Evolutionary conservation across 495 filamentous ascomycete genomes (phyloP).

Genomic region (Hypoxylon fuscum): DNA sequence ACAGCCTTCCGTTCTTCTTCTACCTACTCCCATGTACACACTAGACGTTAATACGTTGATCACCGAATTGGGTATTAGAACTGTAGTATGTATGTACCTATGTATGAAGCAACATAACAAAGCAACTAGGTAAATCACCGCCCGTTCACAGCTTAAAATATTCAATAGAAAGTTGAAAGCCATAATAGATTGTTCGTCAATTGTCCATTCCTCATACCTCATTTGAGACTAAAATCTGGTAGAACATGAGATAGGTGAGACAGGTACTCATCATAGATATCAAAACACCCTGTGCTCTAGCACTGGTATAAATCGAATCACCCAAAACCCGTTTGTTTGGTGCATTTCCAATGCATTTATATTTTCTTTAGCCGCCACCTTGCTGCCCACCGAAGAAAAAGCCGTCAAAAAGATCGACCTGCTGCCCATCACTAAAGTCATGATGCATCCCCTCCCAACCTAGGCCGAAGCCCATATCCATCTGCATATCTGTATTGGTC

Average conservation of each 20-base stretch:
- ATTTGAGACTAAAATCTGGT: constrained; percentile 16
- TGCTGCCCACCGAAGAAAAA: constrained; percentile 83
- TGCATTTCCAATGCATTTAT: not conserved
- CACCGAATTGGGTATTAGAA: too few species aligned
- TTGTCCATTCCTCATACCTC: constrained; percentile 30
- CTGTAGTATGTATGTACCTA: too few species aligned
- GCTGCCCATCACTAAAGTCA: constrained; percentile 80
- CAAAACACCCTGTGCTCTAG: constrained; percentile 12
- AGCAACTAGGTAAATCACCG: too few species aligned
- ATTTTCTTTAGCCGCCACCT: constrained; percentile 37
- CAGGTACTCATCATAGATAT: constrained; percentile 15
- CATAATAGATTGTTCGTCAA: constrained; percentile 7
- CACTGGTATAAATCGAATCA: constrained; percentile 7
- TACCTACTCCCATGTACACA: too few species aligned
- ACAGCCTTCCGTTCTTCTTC: too few species aligned
- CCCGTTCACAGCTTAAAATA: too few species aligned
- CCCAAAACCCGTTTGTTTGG: not conserved
- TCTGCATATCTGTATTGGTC: constrained; percentile 47
- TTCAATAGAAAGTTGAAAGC: too few species aligned
- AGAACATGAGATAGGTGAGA: constrained; percentile 10
- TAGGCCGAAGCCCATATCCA: constrained; percentile 80
- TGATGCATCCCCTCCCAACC: constrained; percentile 76
- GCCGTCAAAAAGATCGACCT: constrained; percentile 87
- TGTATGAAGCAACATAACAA: too few species aligned
- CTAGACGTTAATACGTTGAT: too few species aligned